Evolutionary conservation across 2,329 filamentous ascomycete species (phyloP), one percentile per base, ranked within the genome.

Genomic region (Calonectria naviculata): DNA sequence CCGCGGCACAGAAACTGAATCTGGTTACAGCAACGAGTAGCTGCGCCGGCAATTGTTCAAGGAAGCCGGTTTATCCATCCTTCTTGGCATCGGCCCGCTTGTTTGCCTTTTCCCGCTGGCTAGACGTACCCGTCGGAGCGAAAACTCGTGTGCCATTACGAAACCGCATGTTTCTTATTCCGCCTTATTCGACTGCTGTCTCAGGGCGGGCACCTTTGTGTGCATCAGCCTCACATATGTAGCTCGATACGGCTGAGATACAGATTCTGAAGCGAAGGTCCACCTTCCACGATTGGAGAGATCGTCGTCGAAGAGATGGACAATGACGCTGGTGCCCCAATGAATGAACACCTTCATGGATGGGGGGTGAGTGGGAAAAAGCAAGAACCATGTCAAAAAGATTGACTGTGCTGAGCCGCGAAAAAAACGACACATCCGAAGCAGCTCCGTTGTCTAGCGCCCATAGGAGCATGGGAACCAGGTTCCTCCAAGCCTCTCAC

Each of bases 1-100:
- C 36, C 65, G 49, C 52, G 67, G 61, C 61, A 46, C 47, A 54
- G 71, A 29, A 72, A 52, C 63, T 72, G 58, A 65, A 58, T 47
- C 47, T 49, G 58, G 49, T 42, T 58, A 67, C 41, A 64, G 49
- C 65, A 21, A 58, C 49, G 28, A 67, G 58, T 44, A 24, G 42
- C 65, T 36, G 42, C 29, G 60, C 60, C 72, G 70, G 72, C 61
- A 68, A 63, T 68, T 65, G 63, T 29, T 28, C 28, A 56, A 17
- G 12, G n/a, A n/a, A 38, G 52, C 52, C 52, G 47, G 29, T 15
- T 15, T n/a, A 58, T 47, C 46, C 21, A 46, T 46, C 29, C 54
- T 42, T 21, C 70, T 70, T 65, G 61, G 34, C 64, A 47, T 56
- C 47, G 67, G 47, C 38, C 29, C 31, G 54, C 42, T 65, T 29